phyloP scores from a whole-genome alignment of 331 rosid species.

The Spiraea crenata region DNA sequence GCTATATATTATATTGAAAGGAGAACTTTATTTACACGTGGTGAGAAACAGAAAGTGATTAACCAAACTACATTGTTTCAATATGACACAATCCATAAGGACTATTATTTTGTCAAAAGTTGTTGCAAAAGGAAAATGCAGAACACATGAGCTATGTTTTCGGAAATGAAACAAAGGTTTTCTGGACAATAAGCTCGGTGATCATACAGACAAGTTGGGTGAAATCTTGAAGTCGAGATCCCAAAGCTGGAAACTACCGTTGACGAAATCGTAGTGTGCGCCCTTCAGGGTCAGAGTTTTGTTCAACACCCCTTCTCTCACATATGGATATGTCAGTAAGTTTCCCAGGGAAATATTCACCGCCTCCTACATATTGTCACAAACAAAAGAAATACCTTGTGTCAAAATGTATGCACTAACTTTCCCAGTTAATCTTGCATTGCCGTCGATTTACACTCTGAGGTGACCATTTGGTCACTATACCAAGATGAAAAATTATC shows the following conservation, averaged over 20 bases:
- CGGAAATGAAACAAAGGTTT: not conserved
- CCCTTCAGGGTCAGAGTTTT: slow-evolving; percentile 66
- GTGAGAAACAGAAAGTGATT: not conserved
- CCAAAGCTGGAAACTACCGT: slow-evolving; percentile 79
- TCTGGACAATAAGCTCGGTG: not conserved
- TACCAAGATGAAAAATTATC: too few species aligned
- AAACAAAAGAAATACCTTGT: not conserved
- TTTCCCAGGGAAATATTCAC: slow-evolving; percentile 90
- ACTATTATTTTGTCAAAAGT: slow-evolving; percentile 10
- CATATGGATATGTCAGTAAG: slow-evolving; percentile 81
- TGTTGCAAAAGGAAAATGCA: not conserved
- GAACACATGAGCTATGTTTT: not conserved
- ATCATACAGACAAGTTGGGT: slow-evolving; percentile 34
- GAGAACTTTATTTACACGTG: not conserved
- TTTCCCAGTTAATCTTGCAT: not conserved
- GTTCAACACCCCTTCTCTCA: slow-evolving; percentile 55
- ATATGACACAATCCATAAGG: slow-evolving; percentile 5
- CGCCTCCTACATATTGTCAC: slow-evolving; percentile 62
- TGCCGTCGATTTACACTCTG: too few species aligned
- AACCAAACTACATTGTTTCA: not conserved
- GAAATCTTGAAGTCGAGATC: slow-evolving; percentile 61
- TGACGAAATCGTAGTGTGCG: slow-evolving; percentile 79
- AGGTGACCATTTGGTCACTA: too few species aligned
- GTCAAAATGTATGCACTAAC: too few species aligned
- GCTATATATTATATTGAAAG: not conserved